Evolutionary conservation across 306 rosid species (phyloP).

Genomic region (Quercus rubra): DNA sequence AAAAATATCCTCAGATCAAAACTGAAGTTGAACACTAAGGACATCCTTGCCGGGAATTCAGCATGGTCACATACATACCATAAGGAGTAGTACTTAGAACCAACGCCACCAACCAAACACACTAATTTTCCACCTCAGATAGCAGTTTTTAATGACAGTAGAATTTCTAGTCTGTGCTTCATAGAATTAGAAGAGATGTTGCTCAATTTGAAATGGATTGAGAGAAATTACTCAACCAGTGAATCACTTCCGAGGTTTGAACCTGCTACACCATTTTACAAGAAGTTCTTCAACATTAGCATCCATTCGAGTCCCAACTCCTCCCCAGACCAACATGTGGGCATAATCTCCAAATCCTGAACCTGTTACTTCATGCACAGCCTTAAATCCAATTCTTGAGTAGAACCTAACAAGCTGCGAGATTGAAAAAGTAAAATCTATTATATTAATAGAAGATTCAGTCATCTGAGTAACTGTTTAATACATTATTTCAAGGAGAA

Average conservation of each 20-base stretch:
- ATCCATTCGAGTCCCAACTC: slow-evolving; percentile 83
- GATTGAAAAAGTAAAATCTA: background rate
- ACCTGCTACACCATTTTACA: slow-evolving; percentile 76
- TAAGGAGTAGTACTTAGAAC: too few relatives aligned
- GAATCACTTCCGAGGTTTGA: slow-evolving; percentile 35
- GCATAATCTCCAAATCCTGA: slow-evolving; percentile 54
- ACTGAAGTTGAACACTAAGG: too few relatives aligned
- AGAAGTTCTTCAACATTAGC: slow-evolving; percentile 64
- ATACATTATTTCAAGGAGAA: too few relatives aligned
- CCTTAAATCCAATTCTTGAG: slow-evolving; percentile 73
- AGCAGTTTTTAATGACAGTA: background rate
- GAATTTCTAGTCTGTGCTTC: background rate
- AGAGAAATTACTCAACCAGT: background rate
- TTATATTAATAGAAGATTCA: background rate
- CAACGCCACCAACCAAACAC: too few relatives aligned
- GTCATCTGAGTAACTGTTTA: too few relatives aligned
- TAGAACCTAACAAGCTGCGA: slow-evolving; percentile 76
- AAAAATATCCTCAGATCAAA: too few relatives aligned
- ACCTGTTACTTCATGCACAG: slow-evolving; percentile 65
- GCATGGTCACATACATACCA: too few relatives aligned
- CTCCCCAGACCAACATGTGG: slow-evolving; percentile 93
- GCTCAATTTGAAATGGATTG: background rate
- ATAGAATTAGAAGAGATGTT: background rate
- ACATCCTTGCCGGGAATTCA: too few relatives aligned
- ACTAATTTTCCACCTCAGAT: too few relatives aligned